Base-by-base conservation (phyloP, 2,329 filamentous ascomycete species). In the Pseudogymnoascus sp. region DNA sequence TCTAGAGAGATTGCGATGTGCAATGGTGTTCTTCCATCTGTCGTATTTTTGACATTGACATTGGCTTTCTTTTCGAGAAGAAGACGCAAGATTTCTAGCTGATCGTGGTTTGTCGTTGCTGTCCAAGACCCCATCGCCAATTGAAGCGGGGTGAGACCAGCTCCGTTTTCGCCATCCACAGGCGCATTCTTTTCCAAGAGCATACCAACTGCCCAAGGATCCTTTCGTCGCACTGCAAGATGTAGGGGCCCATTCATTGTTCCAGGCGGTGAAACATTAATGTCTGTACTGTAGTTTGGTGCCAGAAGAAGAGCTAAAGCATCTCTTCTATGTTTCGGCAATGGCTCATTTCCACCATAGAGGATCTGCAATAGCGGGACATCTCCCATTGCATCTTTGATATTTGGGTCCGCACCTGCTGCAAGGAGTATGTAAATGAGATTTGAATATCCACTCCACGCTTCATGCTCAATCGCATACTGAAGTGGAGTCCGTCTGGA, bases 211-310 rank as follows among this genome's bases (percentile, higher is more conserved):
- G 64, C 60, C 33, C 55, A 65, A 5, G 60, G 38, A 45, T 65
- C 64, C 12, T 58, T 49, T 18, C 60, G 31, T 25, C 64, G 64
- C 37, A 65, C 38, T 23, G 62, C 64, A 11, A 65, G 62, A 40
- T 65, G 64, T 11, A 65, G 52, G n/a, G 64, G 64, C 16, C 59
- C 63, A 35, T 65, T 65, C 21, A 59, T 40, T 3, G 64, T 65
- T 6, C 62, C 52, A 6, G 61, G 35, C 8, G 52, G 64, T 1
- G 64, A 62, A 12, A 63, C 55, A 8, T 55, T 58, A 25, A 61
- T 31, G 31, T 65, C 55, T 23, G 59, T 65, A 38, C 14, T 16
- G 14, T 38, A 38, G 33, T 43, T 60, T 55, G 59, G 45, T 9
- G 61, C 63, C 14, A 65, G 45, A 2, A 65, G 59, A 21, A 65